A percentile compares a stretch with the other conserved stretches of the same genome.
phyloP scores from a whole-genome alignment of 352 stramenopile species.

The Albugo candida region DNA sequence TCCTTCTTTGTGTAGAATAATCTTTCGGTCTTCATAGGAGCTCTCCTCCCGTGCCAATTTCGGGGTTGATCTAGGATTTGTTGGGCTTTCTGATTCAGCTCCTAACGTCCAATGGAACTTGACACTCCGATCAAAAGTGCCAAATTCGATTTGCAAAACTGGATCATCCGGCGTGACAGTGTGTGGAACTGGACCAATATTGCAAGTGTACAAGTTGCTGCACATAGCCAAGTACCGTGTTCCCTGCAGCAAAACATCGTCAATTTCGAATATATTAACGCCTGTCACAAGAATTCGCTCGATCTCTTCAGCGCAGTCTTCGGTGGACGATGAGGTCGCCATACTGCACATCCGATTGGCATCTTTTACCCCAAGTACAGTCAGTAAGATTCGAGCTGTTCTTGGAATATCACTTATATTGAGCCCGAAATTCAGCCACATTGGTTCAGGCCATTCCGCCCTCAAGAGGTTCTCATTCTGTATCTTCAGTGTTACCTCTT shows the following conservation, averaged over 20 bases:
- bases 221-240: slow-evolving; percentile 61
- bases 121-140: slow-evolving; percentile 34
- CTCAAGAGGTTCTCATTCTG: slow-evolving; percentile 60
- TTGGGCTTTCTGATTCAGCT: slow-evolving; percentile 1
- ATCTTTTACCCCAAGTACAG: slow-evolving; percentile 51
- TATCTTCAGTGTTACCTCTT: slow-evolving; percentile 45
- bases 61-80: slow-evolving; percentile 5
- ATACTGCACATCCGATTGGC: slow-evolving; percentile 24
- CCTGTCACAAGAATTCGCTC: slow-evolving; percentile 66
- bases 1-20: slow-evolving; percentile 53
- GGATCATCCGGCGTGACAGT: slow-evolving; percentile 42
- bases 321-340: not conserved
- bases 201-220: slow-evolving; percentile 60
- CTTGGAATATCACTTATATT: slow-evolving; percentile 43
- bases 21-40: slow-evolving; percentile 26
- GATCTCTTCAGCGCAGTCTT: slow-evolving; percentile 17
- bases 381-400: slow-evolving; percentile 59
- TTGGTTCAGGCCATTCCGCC: slow-evolving; percentile 42
- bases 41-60: slow-evolving; percentile 11
- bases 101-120: slow-evolving; percentile 51
- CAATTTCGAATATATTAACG: slow-evolving; percentile 68
- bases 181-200: slow-evolving; percentile 50
- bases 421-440: slow-evolving; percentile 66
- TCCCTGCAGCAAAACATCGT: slow-evolving; percentile 40
- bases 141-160: slow-evolving; percentile 52